Evolutionary conservation across 495 filamentous ascomycete species (phyloP).

Genomic region (Talaromyces proteolyticus): DNA sequence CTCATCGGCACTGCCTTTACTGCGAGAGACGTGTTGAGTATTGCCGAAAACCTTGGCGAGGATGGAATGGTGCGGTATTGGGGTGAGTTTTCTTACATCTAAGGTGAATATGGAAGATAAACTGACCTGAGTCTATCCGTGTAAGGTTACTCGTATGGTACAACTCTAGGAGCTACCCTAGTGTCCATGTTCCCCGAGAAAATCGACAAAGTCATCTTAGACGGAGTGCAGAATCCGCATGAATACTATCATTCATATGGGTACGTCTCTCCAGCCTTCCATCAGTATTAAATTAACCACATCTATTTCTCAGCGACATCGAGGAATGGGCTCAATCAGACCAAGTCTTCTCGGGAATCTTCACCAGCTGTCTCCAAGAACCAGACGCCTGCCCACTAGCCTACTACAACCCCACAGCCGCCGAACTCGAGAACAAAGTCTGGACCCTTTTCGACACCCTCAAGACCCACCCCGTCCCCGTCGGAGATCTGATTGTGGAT

Average conservation of each 20-base stretch:
- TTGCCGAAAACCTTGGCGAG: slow-evolving; percentile 34
- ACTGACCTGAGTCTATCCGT: background rate
- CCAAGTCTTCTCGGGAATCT: slow-evolving; percentile 21
- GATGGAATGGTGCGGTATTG: slow-evolving; percentile 40
- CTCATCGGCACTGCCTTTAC: slow-evolving; percentile 32
- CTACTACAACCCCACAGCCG: slow-evolving; percentile 20
- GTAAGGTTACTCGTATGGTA: slow-evolving; percentile 41
- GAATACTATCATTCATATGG: slow-evolving; percentile 28
- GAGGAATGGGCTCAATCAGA: slow-evolving; percentile 22
- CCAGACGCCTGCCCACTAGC: slow-evolving; percentile 22
- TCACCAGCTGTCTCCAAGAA: slow-evolving; percentile 19
- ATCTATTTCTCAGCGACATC: slow-evolving; percentile 2
- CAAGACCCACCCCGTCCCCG: slow-evolving; percentile 18
- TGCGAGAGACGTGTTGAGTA: slow-evolving; percentile 34
- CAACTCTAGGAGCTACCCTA: slow-evolving; percentile 30
- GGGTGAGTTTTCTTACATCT: slow-evolving; percentile 25
- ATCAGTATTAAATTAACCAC: background rate
- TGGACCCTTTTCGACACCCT: slow-evolving; percentile 20
- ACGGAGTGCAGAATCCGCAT: slow-evolving; percentile 33
- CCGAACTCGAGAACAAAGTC: slow-evolving; percentile 22
- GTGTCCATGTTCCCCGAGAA: slow-evolving; percentile 40
- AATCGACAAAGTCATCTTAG: slow-evolving; percentile 33
- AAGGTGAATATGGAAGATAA: background rate
- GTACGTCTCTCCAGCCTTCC: slow-evolving; percentile 16
- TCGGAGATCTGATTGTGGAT: slow-evolving; percentile 16